These are phyloP conservation scores for Tillandsia leiboldiana DNA, from an alignment of 176 grass and related monocot genomes.

Conservation along the genomic window DNA sequence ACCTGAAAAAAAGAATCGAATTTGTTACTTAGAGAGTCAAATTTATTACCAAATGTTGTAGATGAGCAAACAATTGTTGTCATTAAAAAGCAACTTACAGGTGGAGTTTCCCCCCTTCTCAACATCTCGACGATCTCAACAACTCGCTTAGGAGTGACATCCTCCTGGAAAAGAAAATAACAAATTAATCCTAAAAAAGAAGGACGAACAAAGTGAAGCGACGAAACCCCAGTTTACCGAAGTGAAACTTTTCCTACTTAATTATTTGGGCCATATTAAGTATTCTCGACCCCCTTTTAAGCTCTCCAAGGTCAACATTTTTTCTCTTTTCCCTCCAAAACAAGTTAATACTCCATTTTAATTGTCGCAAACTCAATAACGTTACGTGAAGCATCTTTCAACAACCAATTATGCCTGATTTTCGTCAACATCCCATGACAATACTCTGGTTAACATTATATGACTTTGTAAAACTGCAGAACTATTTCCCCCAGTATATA, in stretches of 20 bases:
- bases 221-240: background rate
- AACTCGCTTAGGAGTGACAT: conserved; percentile 70
- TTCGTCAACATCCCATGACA: too few relatives aligned
- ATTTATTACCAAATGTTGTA: background rate
- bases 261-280: background rate
- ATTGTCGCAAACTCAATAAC: too few relatives aligned
- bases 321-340: too few relatives aligned
- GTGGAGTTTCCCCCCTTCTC: conserved; percentile 73
- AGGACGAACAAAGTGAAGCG: background rate
- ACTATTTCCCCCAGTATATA: too few relatives aligned
- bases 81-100: conserved; percentile 41
- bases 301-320: background rate
- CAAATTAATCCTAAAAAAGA: background rate
- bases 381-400: too few relatives aligned
- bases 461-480: too few relatives aligned
- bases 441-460: too few relatives aligned
- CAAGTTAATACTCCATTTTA: too few relatives aligned
- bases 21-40: background rate
- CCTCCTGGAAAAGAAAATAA: conserved; percentile 44
- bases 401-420: too few relatives aligned
- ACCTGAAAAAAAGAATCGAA: conserved; percentile 33
- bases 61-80: background rate
- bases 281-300: background rate
- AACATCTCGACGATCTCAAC: conserved; percentile 89
- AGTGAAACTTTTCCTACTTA: background rate